Conservation (phyloP, 2,329 filamentous ascomycete genomes). For the Aureobasidium sp. region DNA sequence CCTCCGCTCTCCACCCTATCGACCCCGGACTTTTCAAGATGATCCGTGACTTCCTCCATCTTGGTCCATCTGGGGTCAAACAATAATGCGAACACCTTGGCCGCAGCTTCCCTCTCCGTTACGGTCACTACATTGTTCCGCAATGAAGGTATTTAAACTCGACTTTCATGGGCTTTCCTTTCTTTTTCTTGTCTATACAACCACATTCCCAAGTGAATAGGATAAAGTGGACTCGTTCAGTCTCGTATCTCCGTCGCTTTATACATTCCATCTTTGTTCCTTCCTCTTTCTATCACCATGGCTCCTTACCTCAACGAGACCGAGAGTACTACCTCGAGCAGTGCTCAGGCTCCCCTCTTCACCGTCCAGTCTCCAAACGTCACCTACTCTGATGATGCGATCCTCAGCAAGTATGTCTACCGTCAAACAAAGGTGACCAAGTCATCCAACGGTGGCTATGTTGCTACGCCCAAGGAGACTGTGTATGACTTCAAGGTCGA, state of each 20-base stretch:
- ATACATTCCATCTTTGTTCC: not conserved
- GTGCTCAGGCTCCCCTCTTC: slow-evolving; percentile 47
- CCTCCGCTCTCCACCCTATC: not conserved
- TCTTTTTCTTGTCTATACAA: not conserved
- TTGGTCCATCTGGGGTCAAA: not conserved
- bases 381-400: slow-evolving; percentile 76
- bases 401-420: slow-evolving; percentile 92
- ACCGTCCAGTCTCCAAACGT: slow-evolving; percentile 89
- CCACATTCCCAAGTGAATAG: not conserved
- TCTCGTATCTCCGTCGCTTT: not conserved
- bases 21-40: slow-evolving; percentile 8
- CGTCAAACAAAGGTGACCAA: slow-evolving; percentile 79
- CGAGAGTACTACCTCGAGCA: slow-evolving; percentile 32
- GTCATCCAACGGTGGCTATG: slow-evolving; percentile 64
- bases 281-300: slow-evolving; percentile 48
- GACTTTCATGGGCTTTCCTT: not conserved
- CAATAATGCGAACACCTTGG: slow-evolving; percentile 4
- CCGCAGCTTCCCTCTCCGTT: not conserved
- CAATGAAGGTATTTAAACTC: slow-evolving; percentile 3
- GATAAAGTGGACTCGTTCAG: not conserved
- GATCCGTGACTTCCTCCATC: not conserved
- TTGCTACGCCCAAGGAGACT: slow-evolving; percentile 80
- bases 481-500: slow-evolving; percentile 97
- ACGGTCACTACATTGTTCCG: slow-evolving; percentile 10
- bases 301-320: slow-evolving; percentile 80